phyloP scores from a whole-genome alignment of 306 rosid species.

The Medicago arabica region DNA sequence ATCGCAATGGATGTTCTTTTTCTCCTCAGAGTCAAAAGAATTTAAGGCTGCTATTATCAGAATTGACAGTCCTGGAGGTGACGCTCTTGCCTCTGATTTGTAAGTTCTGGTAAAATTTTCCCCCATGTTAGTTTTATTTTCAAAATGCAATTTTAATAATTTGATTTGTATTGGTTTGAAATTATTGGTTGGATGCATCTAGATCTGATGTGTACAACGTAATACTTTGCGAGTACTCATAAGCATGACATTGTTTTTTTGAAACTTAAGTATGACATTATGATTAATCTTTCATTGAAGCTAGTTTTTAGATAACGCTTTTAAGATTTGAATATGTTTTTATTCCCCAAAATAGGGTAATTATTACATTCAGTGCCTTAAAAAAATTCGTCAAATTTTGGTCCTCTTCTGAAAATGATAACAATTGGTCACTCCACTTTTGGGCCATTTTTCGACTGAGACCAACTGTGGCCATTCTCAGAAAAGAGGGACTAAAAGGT shows the following conservation, averaged over 20 bases:
- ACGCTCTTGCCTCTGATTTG: slow-evolving; percentile 99
- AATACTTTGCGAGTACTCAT: slow-evolving; percentile 4
- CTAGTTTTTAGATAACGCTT: slow-evolving; percentile 17
- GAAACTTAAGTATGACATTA: background rate
- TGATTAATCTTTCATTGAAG: slow-evolving; percentile 7
- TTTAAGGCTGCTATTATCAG: slow-evolving; percentile 88
- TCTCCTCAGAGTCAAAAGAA: slow-evolving; percentile 67
- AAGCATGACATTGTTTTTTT: background rate
- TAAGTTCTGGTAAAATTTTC: slow-evolving; percentile 61
- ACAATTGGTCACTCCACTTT: background rate
- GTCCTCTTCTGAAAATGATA: no score
- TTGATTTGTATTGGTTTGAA: slow-evolving; percentile 29
- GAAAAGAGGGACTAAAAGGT: background rate
- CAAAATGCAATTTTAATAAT: slow-evolving; percentile 38
- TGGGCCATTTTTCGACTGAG: background rate
- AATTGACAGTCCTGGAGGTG: slow-evolving; percentile 98
- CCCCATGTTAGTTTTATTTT: slow-evolving; percentile 29
- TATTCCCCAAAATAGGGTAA: background rate
- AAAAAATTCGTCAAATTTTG: no score
- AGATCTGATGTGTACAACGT: slow-evolving; percentile 22
- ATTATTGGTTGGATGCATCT: slow-evolving; percentile 28
- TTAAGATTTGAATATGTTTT: background rate
- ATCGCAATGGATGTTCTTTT: slow-evolving; percentile 33
- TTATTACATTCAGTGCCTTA: no score
- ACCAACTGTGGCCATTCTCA: background rate